Evolutionary conservation across 148 eudicot genomes (phyloP).

Genomic region (Cornus controversa): DNA sequence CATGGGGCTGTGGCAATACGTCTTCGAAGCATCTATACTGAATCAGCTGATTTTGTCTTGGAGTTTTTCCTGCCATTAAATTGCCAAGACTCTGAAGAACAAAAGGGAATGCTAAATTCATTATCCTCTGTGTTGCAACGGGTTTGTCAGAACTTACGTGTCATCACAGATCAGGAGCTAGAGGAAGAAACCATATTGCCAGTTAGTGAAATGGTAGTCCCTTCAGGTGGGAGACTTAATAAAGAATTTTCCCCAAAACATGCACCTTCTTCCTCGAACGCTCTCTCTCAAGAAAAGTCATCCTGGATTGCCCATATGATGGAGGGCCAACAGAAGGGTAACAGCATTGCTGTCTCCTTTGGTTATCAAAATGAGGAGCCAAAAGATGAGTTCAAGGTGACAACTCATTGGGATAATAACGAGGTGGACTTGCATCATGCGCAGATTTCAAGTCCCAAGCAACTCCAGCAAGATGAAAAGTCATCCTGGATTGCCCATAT

Average conservation of each 20-base stretch:
- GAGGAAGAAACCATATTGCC: slow-evolving; percentile 27
- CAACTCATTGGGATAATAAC: slow-evolving; percentile 34
- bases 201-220: slow-evolving; percentile 16
- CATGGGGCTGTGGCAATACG: slow-evolving; percentile 66
- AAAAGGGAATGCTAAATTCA: slow-evolving; percentile 42
- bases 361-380: slow-evolving; percentile 47
- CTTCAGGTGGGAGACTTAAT: slow-evolving; percentile 11
- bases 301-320: slow-evolving; percentile 50
- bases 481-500: slow-evolving; percentile 50
- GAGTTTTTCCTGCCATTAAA: slow-evolving; percentile 73
- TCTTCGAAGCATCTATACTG: slow-evolving; percentile 41
- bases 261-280: neutral
- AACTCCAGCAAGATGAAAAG: slow-evolving; percentile 41
- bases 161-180: slow-evolving; percentile 41
- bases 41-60: slow-evolving; percentile 50
- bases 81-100: slow-evolving; percentile 42
- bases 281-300: slow-evolving; percentile 20
- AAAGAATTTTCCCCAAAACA: slow-evolving; percentile 6
- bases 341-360: slow-evolving; percentile 40
- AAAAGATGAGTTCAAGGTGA: slow-evolving; percentile 44
- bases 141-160: slow-evolving; percentile 46
- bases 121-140: slow-evolving; percentile 45
- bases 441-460: slow-evolving; percentile 26
- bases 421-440: slow-evolving; percentile 27
- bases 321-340: slow-evolving; percentile 53